Evolutionary conservation across 345 rosid species (phyloP), one percentile per base, ranked within the genome.

Genomic region (Ailanthus altissimus): DNA sequence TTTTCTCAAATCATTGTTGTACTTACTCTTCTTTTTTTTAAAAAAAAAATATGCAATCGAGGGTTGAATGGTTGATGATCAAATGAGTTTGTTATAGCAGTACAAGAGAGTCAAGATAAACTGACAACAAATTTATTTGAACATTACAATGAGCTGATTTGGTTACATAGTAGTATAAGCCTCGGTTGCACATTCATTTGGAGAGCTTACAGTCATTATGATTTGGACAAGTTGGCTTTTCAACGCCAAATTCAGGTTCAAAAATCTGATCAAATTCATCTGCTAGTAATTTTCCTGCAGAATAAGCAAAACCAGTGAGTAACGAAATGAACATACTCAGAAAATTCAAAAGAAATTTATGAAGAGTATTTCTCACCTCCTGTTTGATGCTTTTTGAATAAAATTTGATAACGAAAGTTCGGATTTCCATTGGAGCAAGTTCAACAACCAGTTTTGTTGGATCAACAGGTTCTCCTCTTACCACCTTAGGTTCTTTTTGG

Each of bases 351-450:
- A 56, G 50, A 68, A 36, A 68, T 15, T 70, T 6, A n/a, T 11
- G 25, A 18, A 2, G 20, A 14, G 36, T 14, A 43, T 15, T 23
- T 72, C 42, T 60, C 32, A 68, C 74, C 74, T 77, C 59, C 16
- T 23, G 16, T 12, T 28, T 40, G 62, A 5, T 36, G 12, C 7
- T 26, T 50, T n/a, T 64, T 46, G 57, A 72, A 36, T 74, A 45
- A 1, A 86, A 82, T 26, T 79, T 82, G 1, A 88, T 56, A 2
- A 86, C 42, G 16, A 90, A 90, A 15, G 93, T 90, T 26, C 93
- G 88, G 67, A 90, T 88, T 81, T 90, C 93, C 93, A 88, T 85
- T 0, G 91, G 93, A 68, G 90, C 93, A 72, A 90, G 86, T 72
- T 86, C 85, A 61, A 88, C 91, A 69, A 81, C 86, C 69, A 88